Evolutionary conservation across 2,329 filamentous ascomycete species (phyloP).

Genomic region (Xylariaceae sp.): DNA sequence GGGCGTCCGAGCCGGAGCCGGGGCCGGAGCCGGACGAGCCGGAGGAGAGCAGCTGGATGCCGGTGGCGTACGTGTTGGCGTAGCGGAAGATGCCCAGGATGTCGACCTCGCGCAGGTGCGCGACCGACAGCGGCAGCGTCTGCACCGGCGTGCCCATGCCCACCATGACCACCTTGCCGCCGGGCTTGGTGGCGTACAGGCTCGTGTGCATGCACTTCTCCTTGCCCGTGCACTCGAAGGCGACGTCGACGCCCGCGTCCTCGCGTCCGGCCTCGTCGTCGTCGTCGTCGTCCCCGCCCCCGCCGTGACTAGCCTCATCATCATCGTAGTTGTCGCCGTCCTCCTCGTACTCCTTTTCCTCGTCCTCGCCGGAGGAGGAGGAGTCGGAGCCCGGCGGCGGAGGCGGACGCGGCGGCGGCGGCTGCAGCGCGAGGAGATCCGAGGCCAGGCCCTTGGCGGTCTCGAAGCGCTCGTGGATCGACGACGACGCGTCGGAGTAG

Average conservation of each 20-base stretch:
- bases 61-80: slow-evolving; percentile 65
- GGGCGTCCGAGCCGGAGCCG: no score
- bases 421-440: slow-evolving; percentile 39
- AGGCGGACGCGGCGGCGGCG: slow-evolving; percentile 17
- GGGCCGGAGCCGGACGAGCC: no score
- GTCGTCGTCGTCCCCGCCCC: background rate
- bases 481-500: slow-evolving; percentile 36
- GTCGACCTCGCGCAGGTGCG: slow-evolving; percentile 67
- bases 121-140: slow-evolving; percentile 64
- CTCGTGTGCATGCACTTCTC: slow-evolving; percentile 66
- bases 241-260: slow-evolving; percentile 59
- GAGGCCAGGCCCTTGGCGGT: slow-evolving; percentile 40
- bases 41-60: slow-evolving; percentile 57
- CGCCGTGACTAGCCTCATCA: background rate
- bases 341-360: no score
- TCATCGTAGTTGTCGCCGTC: slow-evolving; percentile 13
- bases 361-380: no score
- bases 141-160: slow-evolving; percentile 75
- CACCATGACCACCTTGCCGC: slow-evolving; percentile 67
- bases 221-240: slow-evolving; percentile 73
- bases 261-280: slow-evolving; percentile 41
- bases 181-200: slow-evolving; percentile 63
- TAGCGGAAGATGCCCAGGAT: slow-evolving; percentile 72
- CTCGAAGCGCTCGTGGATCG: slow-evolving; percentile 40
- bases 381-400: no score